Conservation (phyloP, 208 protist species). For the Wallacemonas sp. region DNA sequence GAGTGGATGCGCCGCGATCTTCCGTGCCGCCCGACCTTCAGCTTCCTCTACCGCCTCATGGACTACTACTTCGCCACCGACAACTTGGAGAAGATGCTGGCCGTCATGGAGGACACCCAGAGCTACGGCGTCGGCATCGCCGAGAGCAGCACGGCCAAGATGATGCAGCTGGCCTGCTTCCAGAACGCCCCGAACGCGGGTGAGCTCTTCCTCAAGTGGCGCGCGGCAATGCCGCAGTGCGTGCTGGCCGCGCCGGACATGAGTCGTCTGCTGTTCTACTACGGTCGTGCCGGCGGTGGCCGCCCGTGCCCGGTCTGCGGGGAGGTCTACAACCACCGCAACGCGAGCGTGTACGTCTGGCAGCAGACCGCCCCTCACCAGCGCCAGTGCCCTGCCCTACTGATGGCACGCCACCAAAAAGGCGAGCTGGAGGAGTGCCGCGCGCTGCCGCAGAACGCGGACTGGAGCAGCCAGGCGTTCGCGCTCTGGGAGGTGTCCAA, state of each 20-base stretch:
- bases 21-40: conserved; percentile 78
- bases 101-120: conserved; percentile 85
- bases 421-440: conserved; percentile 77
- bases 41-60: conserved; percentile 81
- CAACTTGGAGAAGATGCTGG: conserved; percentile 91
- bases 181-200: conserved; percentile 81
- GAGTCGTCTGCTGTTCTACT: conserved; percentile 90
- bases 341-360: conserved; percentile 83
- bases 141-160: conserved; percentile 88
- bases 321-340: conserved; percentile 87
- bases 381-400: conserved; percentile 75
- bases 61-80: conserved; percentile 93
- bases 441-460: conserved; percentile 70
- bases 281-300: conserved; percentile 75
- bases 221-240: conserved; percentile 80
- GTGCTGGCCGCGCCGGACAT: conserved; percentile 89
- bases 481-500: conserved; percentile 65
- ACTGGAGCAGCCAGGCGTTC: conserved; percentile 78
- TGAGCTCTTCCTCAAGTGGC: conserved; percentile 84
- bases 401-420: conserved; percentile 60
- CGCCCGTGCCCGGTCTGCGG: conserved; percentile 78
- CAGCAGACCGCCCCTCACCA: conserved; percentile 79
- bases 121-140: conserved; percentile 73
- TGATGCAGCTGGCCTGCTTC: conserved; percentile 90
- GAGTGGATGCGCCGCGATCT: conserved; percentile 70